Conservation (phyloP, 2,329 filamentous ascomycete genomes). For the Ramularia endophylla region DNA sequence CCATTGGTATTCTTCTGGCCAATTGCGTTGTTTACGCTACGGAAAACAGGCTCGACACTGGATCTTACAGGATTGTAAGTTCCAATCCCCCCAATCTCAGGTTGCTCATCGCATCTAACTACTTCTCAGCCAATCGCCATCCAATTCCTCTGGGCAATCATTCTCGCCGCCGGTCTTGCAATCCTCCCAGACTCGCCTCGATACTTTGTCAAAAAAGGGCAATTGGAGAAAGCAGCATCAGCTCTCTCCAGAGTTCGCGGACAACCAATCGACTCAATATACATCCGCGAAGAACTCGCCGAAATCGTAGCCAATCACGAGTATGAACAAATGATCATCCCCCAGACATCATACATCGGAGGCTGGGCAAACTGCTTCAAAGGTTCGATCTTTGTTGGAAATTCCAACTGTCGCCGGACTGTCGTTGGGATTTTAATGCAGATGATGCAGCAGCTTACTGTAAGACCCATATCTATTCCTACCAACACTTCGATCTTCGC, state of each 20-base stretch:
- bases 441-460: slow-evolving; percentile 56
- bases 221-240: slow-evolving; percentile 44
- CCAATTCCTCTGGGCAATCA: slow-evolving; percentile 31
- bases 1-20: slow-evolving; percentile 56
- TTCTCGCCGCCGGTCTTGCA: slow-evolving; percentile 26
- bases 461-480: slow-evolving; percentile 48
- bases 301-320: slow-evolving; percentile 86
- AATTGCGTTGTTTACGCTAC: slow-evolving; percentile 64
- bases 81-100: too few relatives aligned
- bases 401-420: slow-evolving; percentile 43
- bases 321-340: slow-evolving; percentile 56
- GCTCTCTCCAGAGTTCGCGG: slow-evolving; percentile 64
- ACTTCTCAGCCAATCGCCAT: slow-evolving; percentile 38
- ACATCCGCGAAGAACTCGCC: slow-evolving; percentile 66
- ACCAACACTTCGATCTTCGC: slow-evolving; percentile 34
- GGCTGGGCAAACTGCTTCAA: slow-evolving; percentile 62
- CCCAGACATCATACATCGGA: slow-evolving; percentile 53
- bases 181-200: slow-evolving; percentile 30
- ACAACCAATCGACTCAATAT: slow-evolving; percentile 53
- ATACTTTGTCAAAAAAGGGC: slow-evolving; percentile 27
- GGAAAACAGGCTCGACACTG: slow-evolving; percentile 34
- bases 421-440: slow-evolving; percentile 41
- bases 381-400: slow-evolving; percentile 38
- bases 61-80: slow-evolving; percentile 33
- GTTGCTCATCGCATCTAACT: too few relatives aligned